A percentile compares a stretch with the other conserved stretches of the same genome.
phyloP scores from a whole-genome alignment of 139 green algal species.

The Desmodesmus armatus region DNA sequence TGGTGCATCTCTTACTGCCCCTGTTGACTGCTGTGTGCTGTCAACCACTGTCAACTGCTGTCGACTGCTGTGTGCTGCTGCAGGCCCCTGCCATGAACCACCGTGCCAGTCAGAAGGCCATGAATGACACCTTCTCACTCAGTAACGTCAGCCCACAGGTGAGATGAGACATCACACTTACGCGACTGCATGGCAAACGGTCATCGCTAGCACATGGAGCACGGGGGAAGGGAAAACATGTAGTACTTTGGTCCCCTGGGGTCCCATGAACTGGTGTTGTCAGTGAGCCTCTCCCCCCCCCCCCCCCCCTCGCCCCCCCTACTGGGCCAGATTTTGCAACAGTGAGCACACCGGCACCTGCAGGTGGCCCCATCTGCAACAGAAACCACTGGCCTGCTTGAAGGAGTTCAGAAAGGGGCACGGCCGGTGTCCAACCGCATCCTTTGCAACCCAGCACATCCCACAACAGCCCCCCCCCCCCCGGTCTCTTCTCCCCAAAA shows the following conservation, averaged over 20 bases:
- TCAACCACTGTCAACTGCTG: too few relatives aligned
- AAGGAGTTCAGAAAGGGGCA: too few relatives aligned
- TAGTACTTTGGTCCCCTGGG: too few relatives aligned
- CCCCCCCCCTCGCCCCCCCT: too few relatives aligned
- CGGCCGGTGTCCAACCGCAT: background rate
- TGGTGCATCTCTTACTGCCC: background rate
- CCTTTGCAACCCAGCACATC: background rate
- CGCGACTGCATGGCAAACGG: too few relatives aligned
- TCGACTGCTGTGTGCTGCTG: background rate
- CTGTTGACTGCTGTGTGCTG: background rate
- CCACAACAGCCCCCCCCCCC: background rate
- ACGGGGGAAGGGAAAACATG: too few relatives aligned
- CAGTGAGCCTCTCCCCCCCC: too few relatives aligned
- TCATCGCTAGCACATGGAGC: too few relatives aligned
- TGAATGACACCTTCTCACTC: constrained; percentile 93
- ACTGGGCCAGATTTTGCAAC: background rate
- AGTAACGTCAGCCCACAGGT: constrained; percentile 74
- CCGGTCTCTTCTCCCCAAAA: too few relatives aligned
- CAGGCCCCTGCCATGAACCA: constrained; percentile 88
- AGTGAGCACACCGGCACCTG: background rate
- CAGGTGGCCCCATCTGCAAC: background rate
- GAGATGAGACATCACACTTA: too few relatives aligned
- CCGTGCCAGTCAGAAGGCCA: constrained; percentile 79
- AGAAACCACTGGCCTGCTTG: background rate
- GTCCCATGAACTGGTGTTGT: too few relatives aligned